phyloP scores from a whole-genome alignment of 306 rosid species.

The Geum urbanum region DNA sequence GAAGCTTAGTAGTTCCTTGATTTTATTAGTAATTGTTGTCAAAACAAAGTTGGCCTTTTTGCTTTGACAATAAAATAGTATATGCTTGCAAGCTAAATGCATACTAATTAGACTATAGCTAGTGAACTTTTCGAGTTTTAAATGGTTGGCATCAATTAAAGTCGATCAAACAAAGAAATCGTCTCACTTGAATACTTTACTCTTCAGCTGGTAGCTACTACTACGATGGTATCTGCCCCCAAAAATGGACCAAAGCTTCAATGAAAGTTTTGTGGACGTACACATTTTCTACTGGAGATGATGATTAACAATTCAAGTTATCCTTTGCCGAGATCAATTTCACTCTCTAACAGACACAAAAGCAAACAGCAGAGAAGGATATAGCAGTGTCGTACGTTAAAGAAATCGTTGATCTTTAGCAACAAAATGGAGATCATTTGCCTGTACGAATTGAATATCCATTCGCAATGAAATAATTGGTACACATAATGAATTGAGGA shows the following conservation, averaged over 20 bases:
- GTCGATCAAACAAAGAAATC: neutral
- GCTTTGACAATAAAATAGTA: neutral
- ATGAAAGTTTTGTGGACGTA: neutral
- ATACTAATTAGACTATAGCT: neutral
- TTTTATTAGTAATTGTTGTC: neutral
- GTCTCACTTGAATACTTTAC: neutral
- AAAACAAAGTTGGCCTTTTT: conserved; percentile 7
- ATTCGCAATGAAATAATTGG: neutral
- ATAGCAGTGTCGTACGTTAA: neutral
- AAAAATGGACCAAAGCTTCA: neutral
- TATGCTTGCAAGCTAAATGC: neutral
- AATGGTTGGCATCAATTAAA: neutral
- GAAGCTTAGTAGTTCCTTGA: conserved; percentile 15
- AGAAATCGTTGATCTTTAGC: neutral
- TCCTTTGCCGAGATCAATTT: neutral
- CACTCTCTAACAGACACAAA: neutral
- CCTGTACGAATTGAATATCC: neutral
- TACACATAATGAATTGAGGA: neutral
- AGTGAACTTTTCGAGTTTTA: conserved; percentile 10
- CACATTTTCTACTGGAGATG: neutral
- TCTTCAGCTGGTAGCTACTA: neutral
- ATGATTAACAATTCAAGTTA: neutral
- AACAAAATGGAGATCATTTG: neutral
- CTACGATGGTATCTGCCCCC: neutral
- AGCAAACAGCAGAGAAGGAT: neutral